Evolutionary conservation across 2,329 filamentous ascomycete species (phyloP), one percentile per base, ranked within the genome.

Genomic region (Pezicula neosporulosa): DNA sequence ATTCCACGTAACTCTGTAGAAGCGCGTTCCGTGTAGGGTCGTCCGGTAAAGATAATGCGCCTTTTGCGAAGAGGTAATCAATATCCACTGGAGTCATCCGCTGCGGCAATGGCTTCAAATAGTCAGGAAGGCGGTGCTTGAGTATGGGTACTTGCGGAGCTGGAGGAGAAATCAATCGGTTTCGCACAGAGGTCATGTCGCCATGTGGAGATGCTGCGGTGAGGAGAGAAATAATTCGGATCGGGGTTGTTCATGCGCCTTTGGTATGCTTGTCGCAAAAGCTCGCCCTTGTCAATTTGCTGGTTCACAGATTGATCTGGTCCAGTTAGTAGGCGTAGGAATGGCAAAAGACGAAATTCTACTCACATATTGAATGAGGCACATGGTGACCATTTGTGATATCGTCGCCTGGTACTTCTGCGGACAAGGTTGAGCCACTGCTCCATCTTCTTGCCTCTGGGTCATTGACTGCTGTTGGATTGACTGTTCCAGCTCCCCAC

Each of bases 71-170:
- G 51, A 97, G 78, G 68, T 94, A 96, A 51, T 85, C 80, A 54
- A 96, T 81, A 72, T 97, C 92, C 60, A 96, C 90, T 13, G 81
- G 77, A 6, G 87, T 83, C 60, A 96, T 87, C 63, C 86, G 87
- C 41, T 81, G 70, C 1, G 91, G 90, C 6, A 96, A 76, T 21
- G 90, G 86, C 62, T 89, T 89, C 63, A 97, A 84, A 65, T 90
- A 97, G 30, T 72, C 70, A 36, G 83, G 83, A 19, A 85, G 70
- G 36, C 55, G 30, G 44, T 63, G 59, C 36, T 62, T 65, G 7
- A 60, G 51, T 2, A 52, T 36, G n/a, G 57, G 56, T 3, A 35
- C 24, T n/a, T 49, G 52, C 15, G 54, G 48, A 13, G 44, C 13
- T 5, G 48, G 21, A 12, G 49, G 51, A 13, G 58, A 56, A 10